Conservation (phyloP, 805 yeast species). For the Teunomyces gatunensis region DNA sequence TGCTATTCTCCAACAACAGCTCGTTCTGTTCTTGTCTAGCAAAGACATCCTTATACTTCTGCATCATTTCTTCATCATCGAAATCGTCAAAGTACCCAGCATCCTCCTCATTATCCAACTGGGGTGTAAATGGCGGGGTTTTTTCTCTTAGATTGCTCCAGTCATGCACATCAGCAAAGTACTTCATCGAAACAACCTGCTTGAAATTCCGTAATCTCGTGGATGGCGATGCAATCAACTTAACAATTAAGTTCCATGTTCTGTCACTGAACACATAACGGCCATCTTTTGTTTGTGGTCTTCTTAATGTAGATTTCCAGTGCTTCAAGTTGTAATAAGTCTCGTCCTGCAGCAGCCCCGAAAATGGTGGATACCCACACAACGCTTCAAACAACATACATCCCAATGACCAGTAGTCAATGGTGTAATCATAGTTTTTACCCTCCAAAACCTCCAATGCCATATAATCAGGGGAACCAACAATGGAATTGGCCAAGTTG, state of each 20-base stretch:
- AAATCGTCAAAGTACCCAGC: constrained; percentile 99
- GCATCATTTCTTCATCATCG: constrained; percentile 94
- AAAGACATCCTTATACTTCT: constrained; percentile 94
- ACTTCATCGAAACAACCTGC: constrained; percentile 75
- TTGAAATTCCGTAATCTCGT: constrained; percentile 73
- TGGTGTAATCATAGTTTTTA: constrained; percentile 88
- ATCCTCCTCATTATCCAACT: constrained; percentile 93
- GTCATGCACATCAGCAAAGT: constrained; percentile 73
- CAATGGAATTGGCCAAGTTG: constrained; percentile 90
- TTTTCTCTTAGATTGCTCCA: constrained; percentile 68
- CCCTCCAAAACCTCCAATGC: constrained; percentile 97
- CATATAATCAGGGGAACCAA: constrained; percentile 99
- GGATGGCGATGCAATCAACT: constrained; percentile 76
- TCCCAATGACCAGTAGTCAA: constrained; percentile 98
- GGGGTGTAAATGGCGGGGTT: constrained; percentile 95
- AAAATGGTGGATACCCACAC: constrained; percentile 96
- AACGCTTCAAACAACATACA: constrained; percentile 95
- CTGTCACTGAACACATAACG: constrained; percentile 91
- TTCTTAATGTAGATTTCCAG: constrained; percentile 83
- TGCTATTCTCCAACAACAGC: constrained; percentile 64
- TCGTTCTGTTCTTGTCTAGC: constrained; percentile 88
- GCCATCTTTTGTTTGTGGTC: constrained; percentile 92
- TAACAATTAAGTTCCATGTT: constrained; percentile 86
- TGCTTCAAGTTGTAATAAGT: constrained; percentile 90
- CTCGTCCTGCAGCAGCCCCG: constrained; percentile 91